phyloP scores from a whole-genome alignment of 2,329 filamentous ascomycete species.

The Leptosphaerulina australis region DNA sequence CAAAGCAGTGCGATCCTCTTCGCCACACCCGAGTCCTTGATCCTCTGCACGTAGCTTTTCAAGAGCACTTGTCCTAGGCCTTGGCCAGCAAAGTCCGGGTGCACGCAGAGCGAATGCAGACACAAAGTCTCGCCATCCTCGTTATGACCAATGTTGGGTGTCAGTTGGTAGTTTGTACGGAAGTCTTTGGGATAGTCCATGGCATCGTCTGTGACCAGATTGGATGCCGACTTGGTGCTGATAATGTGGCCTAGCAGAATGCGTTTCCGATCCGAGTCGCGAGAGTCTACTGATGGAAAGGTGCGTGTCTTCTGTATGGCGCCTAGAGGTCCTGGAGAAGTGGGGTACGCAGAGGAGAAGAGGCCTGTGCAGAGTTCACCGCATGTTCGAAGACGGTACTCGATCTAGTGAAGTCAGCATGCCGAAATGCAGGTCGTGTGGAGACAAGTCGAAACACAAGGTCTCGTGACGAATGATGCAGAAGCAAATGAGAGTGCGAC shows the following conservation, averaged over 20 bases:
- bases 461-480: neutral
- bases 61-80: conserved; percentile 77
- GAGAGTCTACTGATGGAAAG: conserved; percentile 65
- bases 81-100: conserved; percentile 74
- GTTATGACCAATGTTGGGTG: conserved; percentile 66
- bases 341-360: conserved; percentile 72
- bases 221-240: conserved; percentile 70
- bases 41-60: conserved; percentile 76
- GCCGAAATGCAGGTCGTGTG: neutral
- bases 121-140: conserved; percentile 76
- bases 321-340: conserved; percentile 50
- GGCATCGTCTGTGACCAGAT: conserved; percentile 71
- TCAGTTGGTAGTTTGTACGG: conserved; percentile 53
- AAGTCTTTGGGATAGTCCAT: conserved; percentile 77
- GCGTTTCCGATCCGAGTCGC: conserved; percentile 62
- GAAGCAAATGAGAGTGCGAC: neutral
- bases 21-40: conserved; percentile 71
- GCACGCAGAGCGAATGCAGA: conserved; percentile 81
- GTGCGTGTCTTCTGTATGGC: conserved; percentile 60
- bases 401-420: conserved; percentile 60
- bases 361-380: conserved; percentile 80
- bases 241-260: conserved; percentile 80
- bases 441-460: neutral
- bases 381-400: conserved; percentile 75
- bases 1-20: conserved; percentile 78